Percentiles rank a stretch among this genome's conserved stretches.
These are phyloP conservation scores for Massariosphaeria phaeospora DNA, from an alignment of 495 filamentous ascomycete species.

Conservation along the genomic window DNA sequence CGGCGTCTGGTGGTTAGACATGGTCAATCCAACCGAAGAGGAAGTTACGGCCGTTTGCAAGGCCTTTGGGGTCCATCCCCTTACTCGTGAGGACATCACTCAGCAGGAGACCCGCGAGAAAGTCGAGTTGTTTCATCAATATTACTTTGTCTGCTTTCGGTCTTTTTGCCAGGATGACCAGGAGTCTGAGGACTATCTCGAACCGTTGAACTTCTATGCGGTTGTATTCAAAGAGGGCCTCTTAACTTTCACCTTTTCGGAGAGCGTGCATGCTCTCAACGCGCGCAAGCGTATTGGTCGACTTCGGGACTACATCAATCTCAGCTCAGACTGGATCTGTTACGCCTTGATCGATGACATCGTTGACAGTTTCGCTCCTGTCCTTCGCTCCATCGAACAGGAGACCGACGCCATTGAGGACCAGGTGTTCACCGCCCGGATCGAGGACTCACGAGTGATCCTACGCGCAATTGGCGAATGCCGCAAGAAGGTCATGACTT, in stretches of 20 bases:
- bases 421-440: constrained; percentile 81
- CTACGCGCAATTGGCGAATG: constrained; percentile 81
- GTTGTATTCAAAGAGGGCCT: constrained; percentile 95
- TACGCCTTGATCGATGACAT: constrained; percentile 99
- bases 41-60: constrained; percentile 83
- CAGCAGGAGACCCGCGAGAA: constrained; percentile 95
- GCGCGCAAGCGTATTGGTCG: constrained; percentile 88
- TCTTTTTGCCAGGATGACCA: constrained; percentile 83
- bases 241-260: constrained; percentile 83
- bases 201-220: constrained; percentile 93
- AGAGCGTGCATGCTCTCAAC: constrained; percentile 75
- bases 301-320: constrained; percentile 84
- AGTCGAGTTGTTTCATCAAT: constrained; percentile 93
- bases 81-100: constrained; percentile 91
- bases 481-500: constrained; percentile 88
- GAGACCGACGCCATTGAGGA: constrained; percentile 95
- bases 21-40: constrained; percentile 82
- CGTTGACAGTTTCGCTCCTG: constrained; percentile 88
- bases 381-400: constrained; percentile 75
- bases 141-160: constrained; percentile 97
- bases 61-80: constrained; percentile 86
- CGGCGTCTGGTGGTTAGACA: constrained; percentile 87
- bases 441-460: constrained; percentile 80
- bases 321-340: constrained; percentile 97
- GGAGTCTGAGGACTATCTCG: constrained; percentile 68